Percentiles rank a stretch among this genome's conserved stretches.
Conservation (phyloP, 306 rosid species). For the Ammopiptanthus mongolicus region DNA sequence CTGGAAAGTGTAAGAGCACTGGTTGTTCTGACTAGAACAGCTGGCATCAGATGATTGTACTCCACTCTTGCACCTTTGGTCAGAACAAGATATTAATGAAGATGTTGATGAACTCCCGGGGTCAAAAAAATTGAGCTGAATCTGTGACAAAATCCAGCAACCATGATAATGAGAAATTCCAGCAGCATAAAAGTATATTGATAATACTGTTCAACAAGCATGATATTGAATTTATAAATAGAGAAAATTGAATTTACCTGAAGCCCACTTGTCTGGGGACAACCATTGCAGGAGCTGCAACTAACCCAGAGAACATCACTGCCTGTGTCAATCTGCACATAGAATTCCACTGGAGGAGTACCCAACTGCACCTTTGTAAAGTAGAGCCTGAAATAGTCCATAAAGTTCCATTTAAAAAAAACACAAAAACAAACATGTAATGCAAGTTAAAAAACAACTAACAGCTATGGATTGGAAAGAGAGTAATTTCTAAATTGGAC, state of each 20-base stretch:
- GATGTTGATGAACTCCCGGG: constrained; percentile 73
- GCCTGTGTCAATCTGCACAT: constrained; percentile 96
- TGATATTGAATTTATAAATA: constrained; percentile 1
- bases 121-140: constrained; percentile 66
- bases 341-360: constrained; percentile 79
- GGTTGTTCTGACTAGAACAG: constrained; percentile 69
- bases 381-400: constrained; percentile 60
- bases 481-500: no score
- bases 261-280: constrained; percentile 86
- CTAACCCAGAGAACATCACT: constrained; percentile 97
- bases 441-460: not conserved
- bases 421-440: not conserved
- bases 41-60: constrained; percentile 65
- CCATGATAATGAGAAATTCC: not conserved
- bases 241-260: constrained; percentile 43
- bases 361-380: constrained; percentile 80
- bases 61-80: constrained; percentile 65
- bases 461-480: not conserved
- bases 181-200: not conserved
- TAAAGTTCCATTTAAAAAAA: not conserved
- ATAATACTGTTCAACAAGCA: not conserved
- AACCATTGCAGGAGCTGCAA: constrained; percentile 84
- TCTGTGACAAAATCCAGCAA: constrained; percentile 42
- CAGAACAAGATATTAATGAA: constrained; percentile 65
- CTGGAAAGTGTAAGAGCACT: constrained; percentile 76